Percentiles rank a stretch among this genome's conserved stretches.
Evolutionary conservation across 768 basidiomycete species (phyloP).

Genomic region (Termitomyces heimii): DNA sequence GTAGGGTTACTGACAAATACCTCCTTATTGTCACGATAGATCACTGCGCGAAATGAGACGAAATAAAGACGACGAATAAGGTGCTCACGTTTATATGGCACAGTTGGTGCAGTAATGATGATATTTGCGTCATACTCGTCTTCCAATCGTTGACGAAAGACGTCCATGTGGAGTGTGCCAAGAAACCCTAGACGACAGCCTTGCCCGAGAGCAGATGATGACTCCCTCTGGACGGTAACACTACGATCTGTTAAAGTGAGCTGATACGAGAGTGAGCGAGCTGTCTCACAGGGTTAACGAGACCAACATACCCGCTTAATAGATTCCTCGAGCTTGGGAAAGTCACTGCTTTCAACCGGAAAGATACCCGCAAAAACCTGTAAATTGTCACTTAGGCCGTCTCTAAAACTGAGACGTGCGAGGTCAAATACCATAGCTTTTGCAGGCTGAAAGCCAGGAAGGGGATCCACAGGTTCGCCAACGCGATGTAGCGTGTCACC

Average conservation of each 20-base stretch:
- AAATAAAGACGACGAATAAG: not conserved
- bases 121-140: slow-evolving; percentile 95
- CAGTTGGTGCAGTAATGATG: slow-evolving; percentile 93
- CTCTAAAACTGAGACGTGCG: not conserved
- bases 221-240: slow-evolving; percentile 87
- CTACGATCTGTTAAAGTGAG: slow-evolving; percentile 83
- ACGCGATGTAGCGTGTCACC: slow-evolving; percentile 88
- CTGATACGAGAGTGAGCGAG: slow-evolving; percentile 28
- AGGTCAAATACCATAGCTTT: slow-evolving; percentile 76
- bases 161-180: slow-evolving; percentile 95
- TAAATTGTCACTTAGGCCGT: not conserved
- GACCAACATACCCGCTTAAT: slow-evolving; percentile 66
- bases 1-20: slow-evolving; percentile 85
- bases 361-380: slow-evolving; percentile 95
- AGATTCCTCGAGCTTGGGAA: slow-evolving; percentile 92
- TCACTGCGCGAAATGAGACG: slow-evolving; percentile 40
- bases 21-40: slow-evolving; percentile 59
- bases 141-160: slow-evolving; percentile 91
- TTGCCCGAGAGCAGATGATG: slow-evolving; percentile 91
- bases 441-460: slow-evolving; percentile 87
- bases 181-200: slow-evolving; percentile 94
- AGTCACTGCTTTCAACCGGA: slow-evolving; percentile 87
- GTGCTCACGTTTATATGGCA: slow-evolving; percentile 77
- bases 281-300: slow-evolving; percentile 1
- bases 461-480: slow-evolving; percentile 68